Evolutionary conservation across 2,329 filamentous ascomycete species (phyloP).

Genomic region (Aspergillus sp.): DNA sequence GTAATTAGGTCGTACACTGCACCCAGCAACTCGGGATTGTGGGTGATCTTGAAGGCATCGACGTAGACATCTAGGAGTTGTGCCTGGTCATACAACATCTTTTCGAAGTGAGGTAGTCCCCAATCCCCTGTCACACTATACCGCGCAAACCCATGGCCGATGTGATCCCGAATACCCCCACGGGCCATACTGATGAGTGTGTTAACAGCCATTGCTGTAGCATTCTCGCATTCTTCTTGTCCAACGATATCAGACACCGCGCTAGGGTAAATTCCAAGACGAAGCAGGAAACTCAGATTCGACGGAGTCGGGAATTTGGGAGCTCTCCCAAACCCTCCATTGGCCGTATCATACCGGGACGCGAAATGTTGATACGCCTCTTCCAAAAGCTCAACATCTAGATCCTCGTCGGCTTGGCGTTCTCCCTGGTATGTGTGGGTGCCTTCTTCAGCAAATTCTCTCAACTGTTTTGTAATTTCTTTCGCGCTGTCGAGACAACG

Average conservation of each 20-base stretch:
- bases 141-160: conserved; percentile 75
- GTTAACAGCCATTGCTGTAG: conserved; percentile 74
- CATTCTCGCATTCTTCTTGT: conserved; percentile 69
- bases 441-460: conserved; percentile 86
- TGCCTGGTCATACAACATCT: conserved; percentile 91
- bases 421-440: conserved; percentile 52
- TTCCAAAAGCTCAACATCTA: conserved; percentile 88
- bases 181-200: conserved; percentile 77
- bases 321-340: conserved; percentile 75
- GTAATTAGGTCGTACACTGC: conserved; percentile 78
- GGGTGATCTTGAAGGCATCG: conserved; percentile 74
- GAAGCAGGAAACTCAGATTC: conserved; percentile 79
- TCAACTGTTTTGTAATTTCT: conserved; percentile 76
- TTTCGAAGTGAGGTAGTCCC: conserved; percentile 95
- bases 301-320: conserved; percentile 90
- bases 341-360: conserved; percentile 72
- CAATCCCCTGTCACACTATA: conserved; percentile 91
- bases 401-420: conserved; percentile 60
- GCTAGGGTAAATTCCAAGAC: conserved; percentile 68
- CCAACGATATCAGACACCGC: conserved; percentile 87
- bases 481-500: conserved; percentile 79
- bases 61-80: conserved; percentile 81
- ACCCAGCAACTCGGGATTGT: conserved; percentile 70
- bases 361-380: conserved; percentile 82
- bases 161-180: conserved; percentile 70